Evolutionary conservation across 352 stramenopile genomes (phyloP), one percentile per base, ranked within the genome.

Genomic region (Saprolegnia parasitica): DNA sequence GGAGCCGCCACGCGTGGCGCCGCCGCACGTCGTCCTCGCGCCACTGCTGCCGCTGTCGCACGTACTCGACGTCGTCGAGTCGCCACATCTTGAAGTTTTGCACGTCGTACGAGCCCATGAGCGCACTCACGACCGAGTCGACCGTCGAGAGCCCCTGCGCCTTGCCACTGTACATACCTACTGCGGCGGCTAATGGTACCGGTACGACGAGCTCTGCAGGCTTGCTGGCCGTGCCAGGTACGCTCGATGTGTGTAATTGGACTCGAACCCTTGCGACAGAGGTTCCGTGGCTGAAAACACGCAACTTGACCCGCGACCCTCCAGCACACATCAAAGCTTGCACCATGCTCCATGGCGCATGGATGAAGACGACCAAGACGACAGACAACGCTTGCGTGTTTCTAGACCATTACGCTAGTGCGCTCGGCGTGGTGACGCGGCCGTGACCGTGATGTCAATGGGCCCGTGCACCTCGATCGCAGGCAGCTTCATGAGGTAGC

Each of bases 41-140:
- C 81, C 83, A 91, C 73, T 94, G 86, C 66, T 88, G 90, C 72
- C 90, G 76, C 67, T 94, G 83, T 60, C 85, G 81, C 46, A 83
- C 83, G 68, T 89, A 73, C 47, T 87, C 67, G 15, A 92, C 32
- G 72, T 94, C 86, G 56, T 94, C 86, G 52, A 91, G 78, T 16
- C 86, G 84, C 86, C 86, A 94, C 65, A 89, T 82, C 78, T 89
- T 90, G 74, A 83, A 76, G 74, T 91, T 87, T 77, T 92, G 90
- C 65, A 92, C 75, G 65, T 94, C 86, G 67, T 94, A 94, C 55
- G 84, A 90, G 32, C 84, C 86, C 72, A 92, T 90, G 60, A 94
- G 83, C 37, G 83, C 83, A 67, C 89, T 81, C 54, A 91, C 83
- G 11, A 60, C 52, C 24, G 52, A 60, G 24, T 60, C 52, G 52